These are phyloP conservation scores for Fusarium continuum DNA, from an alignment of 2,329 filamentous ascomycete species.

Conservation along the genomic window DNA sequence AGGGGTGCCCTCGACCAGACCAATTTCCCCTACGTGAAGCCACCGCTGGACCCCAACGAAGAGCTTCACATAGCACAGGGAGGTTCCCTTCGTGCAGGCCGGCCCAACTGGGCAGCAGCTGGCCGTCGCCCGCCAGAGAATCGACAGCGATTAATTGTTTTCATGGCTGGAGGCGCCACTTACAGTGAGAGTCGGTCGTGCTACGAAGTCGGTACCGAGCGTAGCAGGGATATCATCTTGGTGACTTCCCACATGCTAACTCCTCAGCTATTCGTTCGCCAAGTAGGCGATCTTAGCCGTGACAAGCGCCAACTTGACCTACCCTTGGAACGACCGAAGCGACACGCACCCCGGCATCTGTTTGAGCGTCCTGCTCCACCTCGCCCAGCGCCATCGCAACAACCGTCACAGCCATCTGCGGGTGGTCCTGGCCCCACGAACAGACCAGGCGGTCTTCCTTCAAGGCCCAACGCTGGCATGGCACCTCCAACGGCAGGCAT, in stretches of 20 bases:
- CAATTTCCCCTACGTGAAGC: slow-evolving; percentile 77
- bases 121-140: slow-evolving; percentile 79
- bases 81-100: slow-evolving; percentile 86
- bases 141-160: slow-evolving; percentile 89
- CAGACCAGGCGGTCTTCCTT: slow-evolving; percentile 41
- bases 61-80: slow-evolving; percentile 66
- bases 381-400: slow-evolving; percentile 50
- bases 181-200: slow-evolving; percentile 90
- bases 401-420: slow-evolving; percentile 17
- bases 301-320: slow-evolving; percentile 81
- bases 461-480: slow-evolving; percentile 40
- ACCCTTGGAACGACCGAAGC: slow-evolving; percentile 80
- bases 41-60: slow-evolving; percentile 70
- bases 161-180: slow-evolving; percentile 94
- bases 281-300: slow-evolving; percentile 80
- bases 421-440: slow-evolving; percentile 30
- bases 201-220: slow-evolving; percentile 81
- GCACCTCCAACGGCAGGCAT: slow-evolving; percentile 62
- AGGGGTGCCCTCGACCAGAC: slow-evolving; percentile 72
- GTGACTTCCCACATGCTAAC: slow-evolving; percentile 93
- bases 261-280: slow-evolving; percentile 81
- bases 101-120: slow-evolving; percentile 93
- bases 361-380: slow-evolving; percentile 76
- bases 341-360: slow-evolving; percentile 84
- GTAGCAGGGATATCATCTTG: slow-evolving; percentile 84